Evolutionary conservation across 345 rosid genomes (phyloP), one percentile per base, ranked within the genome.

Genomic region (Limnanthes douglasii): DNA sequence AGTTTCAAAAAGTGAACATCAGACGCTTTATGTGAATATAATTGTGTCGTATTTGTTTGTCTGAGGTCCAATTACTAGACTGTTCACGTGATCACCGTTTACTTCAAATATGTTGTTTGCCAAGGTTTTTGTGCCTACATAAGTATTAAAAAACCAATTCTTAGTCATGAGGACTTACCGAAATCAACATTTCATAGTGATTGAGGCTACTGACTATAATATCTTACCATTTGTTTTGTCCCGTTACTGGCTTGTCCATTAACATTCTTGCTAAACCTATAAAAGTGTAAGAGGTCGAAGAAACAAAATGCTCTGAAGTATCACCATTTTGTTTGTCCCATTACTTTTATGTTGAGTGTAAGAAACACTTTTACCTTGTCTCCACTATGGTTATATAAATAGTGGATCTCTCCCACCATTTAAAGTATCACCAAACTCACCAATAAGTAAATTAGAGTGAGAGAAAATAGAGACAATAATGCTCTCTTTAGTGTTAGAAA

Each of bases 251-350:
- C 61, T 67, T 76, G 96, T 49, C 85, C 88, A 38, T 73, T 85
- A 24, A 69, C 77, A 45, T 76, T 85, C 66, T 85, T 85, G 65
- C 96, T 72, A 23, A 79, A 75, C 55, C 93, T 73, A 59, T 73
- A 79, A 57, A 75, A 79, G 93, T 79, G 84, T n/a, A n/a, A n/a
- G n/a, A n/a, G n/a, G n/a, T n/a, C 53, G 9, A 27, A 32, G 18
- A 31, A 41, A 66, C 23, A 37, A 37, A 42, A 34, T 13, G 37
- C 12, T 34, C 11, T 33, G 6, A 10, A n/a, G n/a, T n/a, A n/a
- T n/a, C n/a, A n/a, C n/a, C n/a, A n/a, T n/a, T n/a, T n/a, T n/a
- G n/a, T n/a, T n/a, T n/a, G n/a, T n/a, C n/a, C n/a, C n/a, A n/a
- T n/a, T n/a, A n/a, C n/a, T n/a, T n/a, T n/a, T n/a, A n/a, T n/a